These are phyloP conservation scores for Amanita muscaria DNA, from an alignment of 768 basidiomycete species.

Conservation along the genomic window DNA sequence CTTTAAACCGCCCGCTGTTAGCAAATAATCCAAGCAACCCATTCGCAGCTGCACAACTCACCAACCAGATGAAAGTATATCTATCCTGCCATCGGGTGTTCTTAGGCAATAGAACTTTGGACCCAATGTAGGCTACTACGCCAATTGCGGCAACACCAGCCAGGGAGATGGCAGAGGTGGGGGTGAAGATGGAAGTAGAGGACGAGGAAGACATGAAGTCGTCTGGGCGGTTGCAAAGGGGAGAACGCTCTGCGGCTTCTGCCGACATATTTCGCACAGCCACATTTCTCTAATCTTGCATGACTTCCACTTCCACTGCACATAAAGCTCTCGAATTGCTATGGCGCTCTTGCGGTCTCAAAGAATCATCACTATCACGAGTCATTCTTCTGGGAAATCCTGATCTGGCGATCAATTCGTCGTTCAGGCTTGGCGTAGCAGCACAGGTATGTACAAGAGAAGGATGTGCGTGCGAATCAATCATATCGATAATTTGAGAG, in stretches of 20 bases:
- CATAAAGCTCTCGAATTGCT: slow-evolving; percentile 18
- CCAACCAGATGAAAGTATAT: slow-evolving; percentile 74
- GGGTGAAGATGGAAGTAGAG: slow-evolving; percentile 33
- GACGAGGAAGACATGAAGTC: neutral
- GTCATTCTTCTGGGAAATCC: slow-evolving; percentile 30
- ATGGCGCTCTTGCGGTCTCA: slow-evolving; percentile 35
- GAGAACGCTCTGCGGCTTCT: no score
- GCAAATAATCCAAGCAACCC: no score
- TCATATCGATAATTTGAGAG: slow-evolving; percentile 16
- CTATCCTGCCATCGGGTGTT: slow-evolving; percentile 55
- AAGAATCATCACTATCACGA: slow-evolving; percentile 24
- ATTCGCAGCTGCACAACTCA: slow-evolving; percentile 17
- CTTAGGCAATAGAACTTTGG: slow-evolving; percentile 53
- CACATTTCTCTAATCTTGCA: no score
- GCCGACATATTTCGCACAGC: no score
- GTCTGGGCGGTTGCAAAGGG: no score
- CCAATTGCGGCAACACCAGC: slow-evolving; percentile 46
- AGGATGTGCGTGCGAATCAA: neutral
- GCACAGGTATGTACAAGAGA: slow-evolving; percentile 35
- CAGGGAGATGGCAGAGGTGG: slow-evolving; percentile 57
- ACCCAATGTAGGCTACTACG: slow-evolving; percentile 40
- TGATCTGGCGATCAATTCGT: slow-evolving; percentile 39
- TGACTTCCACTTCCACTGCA: slow-evolving; percentile 5
- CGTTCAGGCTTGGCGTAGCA: slow-evolving; percentile 42
- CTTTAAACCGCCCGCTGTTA: slow-evolving; percentile 23